These are phyloP conservation scores for Podila horticola DNA, from an alignment of 192 early-diverging fungal genomes.

Conservation along the genomic window DNA sequence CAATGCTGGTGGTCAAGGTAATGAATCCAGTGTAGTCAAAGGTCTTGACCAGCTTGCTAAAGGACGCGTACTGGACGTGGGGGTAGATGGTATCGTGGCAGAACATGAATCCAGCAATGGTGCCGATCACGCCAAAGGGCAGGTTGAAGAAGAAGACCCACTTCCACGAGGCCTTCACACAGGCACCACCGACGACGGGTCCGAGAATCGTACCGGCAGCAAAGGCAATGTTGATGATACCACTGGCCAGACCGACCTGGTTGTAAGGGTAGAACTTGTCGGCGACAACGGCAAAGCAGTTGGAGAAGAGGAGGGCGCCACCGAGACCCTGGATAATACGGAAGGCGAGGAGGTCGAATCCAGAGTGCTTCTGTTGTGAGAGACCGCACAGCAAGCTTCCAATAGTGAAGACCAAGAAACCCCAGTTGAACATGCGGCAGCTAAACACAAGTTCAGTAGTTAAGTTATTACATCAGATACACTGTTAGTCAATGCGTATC, in stretches of 20 bases:
- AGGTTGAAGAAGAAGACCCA: slow-evolving; percentile 54
- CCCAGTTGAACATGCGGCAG: slow-evolving; percentile 48
- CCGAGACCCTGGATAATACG: slow-evolving; percentile 51
- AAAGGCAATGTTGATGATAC: slow-evolving; percentile 52
- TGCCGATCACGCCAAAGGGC: slow-evolving; percentile 48
- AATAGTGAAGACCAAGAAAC: slow-evolving; percentile 48
- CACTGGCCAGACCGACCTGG: slow-evolving; percentile 46
- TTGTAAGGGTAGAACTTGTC: slow-evolving; percentile 51
- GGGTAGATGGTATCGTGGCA: slow-evolving; percentile 45
- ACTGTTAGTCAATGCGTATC: too few species aligned
- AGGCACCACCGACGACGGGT: slow-evolving; percentile 46
- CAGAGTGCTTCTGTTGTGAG: slow-evolving; percentile 35
- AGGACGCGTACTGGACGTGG: slow-evolving; percentile 37
- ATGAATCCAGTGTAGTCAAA: slow-evolving; percentile 50
- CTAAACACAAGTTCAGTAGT: too few species aligned
- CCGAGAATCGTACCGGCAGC: slow-evolving; percentile 48
- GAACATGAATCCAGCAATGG: slow-evolving; percentile 33
- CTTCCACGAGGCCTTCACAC: slow-evolving; percentile 43
- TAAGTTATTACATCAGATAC: too few species aligned
- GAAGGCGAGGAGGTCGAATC: slow-evolving; percentile 43
- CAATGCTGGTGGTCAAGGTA: slow-evolving; percentile 36
- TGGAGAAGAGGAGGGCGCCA: slow-evolving; percentile 40
- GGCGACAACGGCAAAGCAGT: slow-evolving; percentile 49
- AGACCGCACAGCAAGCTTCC: slow-evolving; percentile 43
- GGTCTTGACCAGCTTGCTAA: slow-evolving; percentile 29